Evolutionary conservation across 495 filamentous ascomycete genomes (phyloP), one percentile per base, ranked within the genome.

Genomic region (Melanomma pulvis-pyrius): DNA sequence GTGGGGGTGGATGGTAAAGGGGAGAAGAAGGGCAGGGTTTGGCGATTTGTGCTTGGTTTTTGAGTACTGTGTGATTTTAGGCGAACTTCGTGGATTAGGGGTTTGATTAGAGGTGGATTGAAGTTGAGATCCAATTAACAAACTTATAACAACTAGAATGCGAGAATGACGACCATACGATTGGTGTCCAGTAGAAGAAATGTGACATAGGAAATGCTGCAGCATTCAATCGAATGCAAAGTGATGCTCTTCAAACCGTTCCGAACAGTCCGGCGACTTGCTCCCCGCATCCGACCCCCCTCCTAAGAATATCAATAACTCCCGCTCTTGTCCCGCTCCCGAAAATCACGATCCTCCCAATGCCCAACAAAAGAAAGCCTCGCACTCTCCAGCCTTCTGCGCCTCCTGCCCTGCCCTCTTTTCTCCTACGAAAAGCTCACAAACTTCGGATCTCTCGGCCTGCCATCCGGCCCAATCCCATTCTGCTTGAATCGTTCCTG

Each of bases 371-470:
- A 44, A 44, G 39, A 44, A 44, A 44, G 3, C 17, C 39, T 44
- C 8, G n/a, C n/a, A 2, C 8, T 44, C n/a, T 44, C 9, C 39
- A 6, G 4, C 39, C 2, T 15, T 15, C 17, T 15, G 2, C 39
- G 2, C 17, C 3, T 44, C 39, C n/a, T 44, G 8, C 39, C 4
- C 39, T 44, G 13, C 39, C 2, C 3, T 15, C 39, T 44, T 44
- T 3, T 44, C 8, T 50, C 19, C 56, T 71, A 96, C 26, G 91
- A 94, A 77, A 97, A 97, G 59, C 90, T 93, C 12, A 97, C 91
- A 74, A 96, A 96, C 81, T 96, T 97, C 61, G 92, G 92, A 82
- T 97, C 94, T 75, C 87, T 86, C 54, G 94, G 94, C 72, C 86
- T 78, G 34, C 96, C 94, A 76, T 98, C 96, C 17, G 88, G 81